Evolutionary conservation across 1,139 yeast species (phyloP).

Genomic region (Yamadazyma blattariae): DNA sequence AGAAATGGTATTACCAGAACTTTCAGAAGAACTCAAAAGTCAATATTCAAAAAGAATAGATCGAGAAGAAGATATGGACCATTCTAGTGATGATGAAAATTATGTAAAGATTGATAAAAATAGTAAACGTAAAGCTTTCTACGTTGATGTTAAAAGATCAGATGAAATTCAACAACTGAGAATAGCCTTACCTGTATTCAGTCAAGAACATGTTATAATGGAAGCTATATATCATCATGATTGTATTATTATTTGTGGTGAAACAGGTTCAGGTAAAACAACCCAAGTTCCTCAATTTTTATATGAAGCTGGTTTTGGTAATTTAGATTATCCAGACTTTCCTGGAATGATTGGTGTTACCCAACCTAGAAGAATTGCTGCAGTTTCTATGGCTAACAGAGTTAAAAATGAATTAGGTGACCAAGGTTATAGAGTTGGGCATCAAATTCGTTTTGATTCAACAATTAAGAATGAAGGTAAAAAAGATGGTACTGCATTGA

Average conservation of each 20-base stretch:
- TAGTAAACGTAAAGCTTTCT: conserved; percentile 61
- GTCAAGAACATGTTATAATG: conserved; percentile 91
- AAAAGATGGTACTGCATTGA: conserved; percentile 64
- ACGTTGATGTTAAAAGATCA: conserved; percentile 63
- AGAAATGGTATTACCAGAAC: conserved; percentile 46
- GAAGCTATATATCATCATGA: conserved; percentile 94
- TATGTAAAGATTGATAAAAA: conserved; percentile 53
- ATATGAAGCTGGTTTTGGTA: conserved; percentile 87
- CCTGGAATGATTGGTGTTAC: conserved; percentile 97
- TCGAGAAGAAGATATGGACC: conserved; percentile 64
- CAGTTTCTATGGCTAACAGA: conserved; percentile 94
- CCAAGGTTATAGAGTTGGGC: conserved; percentile 74
- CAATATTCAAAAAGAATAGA: conserved; percentile 38
- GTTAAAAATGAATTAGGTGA: conserved; percentile 82
- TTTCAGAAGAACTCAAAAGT: conserved; percentile 49
- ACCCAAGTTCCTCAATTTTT: conserved; percentile 78
- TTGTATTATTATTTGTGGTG: conserved; percentile 90
- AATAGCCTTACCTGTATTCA: conserved; percentile 78
- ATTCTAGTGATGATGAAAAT: conserved; percentile 55
- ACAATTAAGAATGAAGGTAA: conserved; percentile 54
- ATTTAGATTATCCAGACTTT: conserved; percentile 50
- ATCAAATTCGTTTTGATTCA: conserved; percentile 90
- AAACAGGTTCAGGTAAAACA: conserved; percentile 82
- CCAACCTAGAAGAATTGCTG: conserved; percentile 98
- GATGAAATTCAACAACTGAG: conserved; percentile 66